Evolutionary conservation across 83 land plant genomes (phyloP).

Genomic region (Isoetes engelmannii): DNA sequence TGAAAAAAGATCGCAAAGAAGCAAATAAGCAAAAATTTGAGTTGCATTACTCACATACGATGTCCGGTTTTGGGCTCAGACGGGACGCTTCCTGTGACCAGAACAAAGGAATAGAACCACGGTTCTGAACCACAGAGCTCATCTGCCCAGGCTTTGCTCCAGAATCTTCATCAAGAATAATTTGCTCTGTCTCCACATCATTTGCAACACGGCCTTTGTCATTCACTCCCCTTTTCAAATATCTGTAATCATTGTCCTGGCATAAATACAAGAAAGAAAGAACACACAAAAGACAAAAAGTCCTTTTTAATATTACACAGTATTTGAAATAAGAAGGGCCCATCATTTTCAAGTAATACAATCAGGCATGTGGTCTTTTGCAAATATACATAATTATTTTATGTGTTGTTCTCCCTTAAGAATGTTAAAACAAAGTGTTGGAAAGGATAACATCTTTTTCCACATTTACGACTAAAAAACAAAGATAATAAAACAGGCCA

Average conservation of each 20-base stretch:
- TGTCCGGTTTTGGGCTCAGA: constrained; percentile 95
- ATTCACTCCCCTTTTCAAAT: constrained; percentile 94
- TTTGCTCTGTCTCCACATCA: constrained; percentile 96
- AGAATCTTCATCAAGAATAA: constrained; percentile 78
- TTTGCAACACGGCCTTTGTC: constrained; percentile 90
- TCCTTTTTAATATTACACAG: background rate
- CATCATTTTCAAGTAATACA: background rate
- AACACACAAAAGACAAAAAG: too few species aligned
- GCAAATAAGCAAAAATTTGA: too few species aligned
- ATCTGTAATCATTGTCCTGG: constrained; percentile 34
- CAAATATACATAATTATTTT: too few species aligned
- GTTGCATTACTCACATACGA: constrained; percentile 60
- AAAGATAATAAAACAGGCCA: too few species aligned
- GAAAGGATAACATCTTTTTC: too few species aligned
- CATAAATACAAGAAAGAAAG: background rate
- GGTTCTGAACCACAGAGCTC: constrained; percentile 94
- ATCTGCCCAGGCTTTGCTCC: constrained; percentile 60
- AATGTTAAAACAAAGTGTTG: too few species aligned
- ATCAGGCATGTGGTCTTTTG: too few species aligned
- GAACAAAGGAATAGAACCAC: constrained; percentile 96
- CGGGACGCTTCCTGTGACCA: constrained; percentile 98
- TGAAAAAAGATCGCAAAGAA: too few species aligned
- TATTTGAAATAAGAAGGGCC: background rate
- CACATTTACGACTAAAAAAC: too few species aligned
- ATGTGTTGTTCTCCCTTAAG: too few species aligned